A percentile compares a stretch with the other conserved stretches of the same genome.
These are phyloP conservation scores for Cytospora chrysosperma DNA, from an alignment of 2,329 filamentous ascomycete genomes.

Conservation along the genomic window DNA sequence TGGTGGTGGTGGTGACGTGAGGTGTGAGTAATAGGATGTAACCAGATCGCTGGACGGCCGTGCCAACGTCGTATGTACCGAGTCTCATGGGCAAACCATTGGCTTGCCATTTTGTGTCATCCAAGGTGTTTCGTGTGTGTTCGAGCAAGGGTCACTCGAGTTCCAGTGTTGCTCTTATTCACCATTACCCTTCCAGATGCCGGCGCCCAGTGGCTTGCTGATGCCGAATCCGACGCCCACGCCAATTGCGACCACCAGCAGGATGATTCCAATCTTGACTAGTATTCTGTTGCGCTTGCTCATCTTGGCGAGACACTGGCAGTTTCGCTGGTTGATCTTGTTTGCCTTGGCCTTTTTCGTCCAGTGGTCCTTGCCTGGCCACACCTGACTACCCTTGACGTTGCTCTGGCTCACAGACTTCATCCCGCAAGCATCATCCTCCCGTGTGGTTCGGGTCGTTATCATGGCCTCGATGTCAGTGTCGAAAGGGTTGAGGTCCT, in stretches of 20 bases:
- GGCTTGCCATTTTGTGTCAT: background rate
- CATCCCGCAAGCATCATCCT: constrained; percentile 37
- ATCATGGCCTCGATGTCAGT: constrained; percentile 57
- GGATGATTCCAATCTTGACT: constrained; percentile 52
- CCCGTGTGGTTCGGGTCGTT: constrained; percentile 28
- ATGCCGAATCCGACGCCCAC: constrained; percentile 59
- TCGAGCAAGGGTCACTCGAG: constrained; percentile 2
- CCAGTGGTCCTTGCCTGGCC: constrained; percentile 61
- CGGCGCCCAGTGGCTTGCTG: constrained; percentile 59
- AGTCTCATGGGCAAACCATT: background rate
- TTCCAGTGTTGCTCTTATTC: constrained; percentile 23
- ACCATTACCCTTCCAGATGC: constrained; percentile 50
- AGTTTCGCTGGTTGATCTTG: constrained; percentile 50
- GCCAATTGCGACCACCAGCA: constrained; percentile 53
- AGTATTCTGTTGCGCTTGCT: constrained; percentile 55
- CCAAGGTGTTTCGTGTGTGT: background rate
- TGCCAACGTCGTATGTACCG: background rate
- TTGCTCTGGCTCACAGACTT: constrained; percentile 36
- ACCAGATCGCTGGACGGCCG: background rate
- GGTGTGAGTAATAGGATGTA: background rate
- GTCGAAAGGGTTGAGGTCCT: constrained; percentile 51
- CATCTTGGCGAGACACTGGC: constrained; percentile 53
- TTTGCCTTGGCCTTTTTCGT: constrained; percentile 57
- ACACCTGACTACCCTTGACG: constrained; percentile 48
- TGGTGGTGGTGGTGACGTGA: background rate